Evolutionary conservation across 129 eudicot species (phyloP).

Genomic region (Flaveria bidentis): DNA sequence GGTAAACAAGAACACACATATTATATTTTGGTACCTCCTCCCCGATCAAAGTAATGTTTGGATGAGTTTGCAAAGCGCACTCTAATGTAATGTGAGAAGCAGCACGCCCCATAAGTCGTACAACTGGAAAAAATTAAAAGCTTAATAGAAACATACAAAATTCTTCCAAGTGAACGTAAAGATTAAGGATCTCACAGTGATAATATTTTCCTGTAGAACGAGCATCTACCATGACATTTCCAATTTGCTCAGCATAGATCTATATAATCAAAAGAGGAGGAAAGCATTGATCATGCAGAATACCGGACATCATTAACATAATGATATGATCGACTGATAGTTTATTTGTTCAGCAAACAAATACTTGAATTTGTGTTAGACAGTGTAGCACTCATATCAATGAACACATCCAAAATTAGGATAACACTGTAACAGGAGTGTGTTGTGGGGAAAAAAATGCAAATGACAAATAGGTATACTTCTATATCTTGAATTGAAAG

Average conservation of each 20-base stretch:
- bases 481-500: too few relatives aligned
- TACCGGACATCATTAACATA: background rate
- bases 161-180: background rate
- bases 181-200: slow-evolving; percentile 67
- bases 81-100: slow-evolving; percentile 97
- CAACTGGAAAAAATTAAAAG: slow-evolving; percentile 53
- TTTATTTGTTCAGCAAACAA: background rate
- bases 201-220: slow-evolving; percentile 98
- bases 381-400: too few relatives aligned
- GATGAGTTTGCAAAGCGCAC: slow-evolving; percentile 99
- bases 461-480: too few relatives aligned
- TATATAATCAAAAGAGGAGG: slow-evolving; percentile 26
- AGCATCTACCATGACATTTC: slow-evolving; percentile 96
- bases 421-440: too few relatives aligned
- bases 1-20: background rate
- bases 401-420: too few relatives aligned
- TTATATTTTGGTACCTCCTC: slow-evolving; percentile 68
- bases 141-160: background rate
- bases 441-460: too few relatives aligned
- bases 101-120: slow-evolving; percentile 98
- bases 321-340: background rate
- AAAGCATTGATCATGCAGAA: background rate
- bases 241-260: slow-evolving; percentile 98
- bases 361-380: background rate
- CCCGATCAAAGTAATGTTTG: slow-evolving; percentile 93